These are phyloP conservation scores for Xeromyces bisporus DNA, from an alignment of 495 filamentous ascomycete genomes.

Conservation along the genomic window DNA sequence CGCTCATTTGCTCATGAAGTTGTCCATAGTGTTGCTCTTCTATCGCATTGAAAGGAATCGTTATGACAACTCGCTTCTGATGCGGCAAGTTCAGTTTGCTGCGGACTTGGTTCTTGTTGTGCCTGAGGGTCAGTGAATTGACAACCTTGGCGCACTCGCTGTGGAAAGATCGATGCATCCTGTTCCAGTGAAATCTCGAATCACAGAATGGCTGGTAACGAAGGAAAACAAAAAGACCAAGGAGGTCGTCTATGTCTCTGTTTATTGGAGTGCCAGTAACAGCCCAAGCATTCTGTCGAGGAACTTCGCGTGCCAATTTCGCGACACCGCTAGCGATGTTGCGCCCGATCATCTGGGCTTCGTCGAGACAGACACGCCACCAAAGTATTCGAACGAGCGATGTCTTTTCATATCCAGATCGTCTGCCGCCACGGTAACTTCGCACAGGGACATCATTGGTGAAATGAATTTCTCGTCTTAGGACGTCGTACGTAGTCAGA, in stretches of 20 bases:
- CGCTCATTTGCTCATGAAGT: constrained; percentile 55
- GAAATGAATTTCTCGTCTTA: constrained; percentile 63
- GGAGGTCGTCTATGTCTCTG: constrained; percentile 50
- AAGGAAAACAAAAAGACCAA: constrained; percentile 66
- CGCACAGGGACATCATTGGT: constrained; percentile 46
- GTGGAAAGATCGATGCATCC: constrained; percentile 40
- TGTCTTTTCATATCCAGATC: constrained; percentile 49
- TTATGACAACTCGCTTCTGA: constrained; percentile 75
- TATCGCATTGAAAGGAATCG: constrained; percentile 69
- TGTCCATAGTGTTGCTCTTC: constrained; percentile 76
- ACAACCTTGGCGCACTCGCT: constrained; percentile 49
- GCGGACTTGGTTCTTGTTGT: constrained; percentile 67
- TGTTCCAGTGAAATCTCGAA: constrained; percentile 45
- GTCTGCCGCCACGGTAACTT: constrained; percentile 45
- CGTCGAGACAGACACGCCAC: constrained; percentile 90
- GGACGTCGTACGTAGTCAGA: constrained; percentile 68
- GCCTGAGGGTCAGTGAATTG: constrained; percentile 52
- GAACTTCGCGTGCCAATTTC: constrained; percentile 58
- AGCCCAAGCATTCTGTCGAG: constrained; percentile 74
- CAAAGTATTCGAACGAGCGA: constrained; percentile 66
- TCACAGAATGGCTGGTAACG: constrained; percentile 56
- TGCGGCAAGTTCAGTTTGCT: constrained; percentile 48
- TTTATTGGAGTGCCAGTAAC: constrained; percentile 84
- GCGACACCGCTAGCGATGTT: constrained; percentile 75
- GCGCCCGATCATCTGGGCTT: constrained; percentile 89